Conservation (phyloP, 179 eudicot genomes). For the Dionaea muscipula region DNA sequence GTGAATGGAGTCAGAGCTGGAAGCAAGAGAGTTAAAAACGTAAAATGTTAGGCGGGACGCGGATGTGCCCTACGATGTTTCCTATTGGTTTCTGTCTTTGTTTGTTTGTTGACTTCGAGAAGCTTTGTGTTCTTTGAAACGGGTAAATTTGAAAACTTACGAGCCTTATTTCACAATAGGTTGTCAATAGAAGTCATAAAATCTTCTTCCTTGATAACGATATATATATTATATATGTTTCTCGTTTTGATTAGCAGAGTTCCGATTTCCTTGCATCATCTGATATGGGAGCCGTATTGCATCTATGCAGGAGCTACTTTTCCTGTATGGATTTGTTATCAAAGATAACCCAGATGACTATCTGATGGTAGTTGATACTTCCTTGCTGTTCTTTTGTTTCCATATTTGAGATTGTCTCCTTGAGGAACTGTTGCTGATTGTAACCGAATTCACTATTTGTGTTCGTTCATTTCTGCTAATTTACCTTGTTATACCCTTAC, state of each 20-base stretch:
- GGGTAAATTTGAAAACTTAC: too few species aligned
- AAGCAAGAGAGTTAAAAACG: too few species aligned
- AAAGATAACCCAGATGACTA: constrained; percentile 88
- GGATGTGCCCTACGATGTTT: too few species aligned
- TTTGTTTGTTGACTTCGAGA: too few species aligned
- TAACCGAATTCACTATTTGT: neutral
- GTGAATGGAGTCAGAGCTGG: too few species aligned
- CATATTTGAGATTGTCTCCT: constrained; percentile 3
- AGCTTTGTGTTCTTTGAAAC: too few species aligned
- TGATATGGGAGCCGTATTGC: neutral
- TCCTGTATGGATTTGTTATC: constrained; percentile 81
- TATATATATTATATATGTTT: neutral
- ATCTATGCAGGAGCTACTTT: constrained; percentile 69
- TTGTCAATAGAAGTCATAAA: too few species aligned
- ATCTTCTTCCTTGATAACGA: too few species aligned
- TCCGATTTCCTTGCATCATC: neutral
- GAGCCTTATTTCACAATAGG: too few species aligned
- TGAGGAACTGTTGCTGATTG: neutral
- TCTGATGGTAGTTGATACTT: constrained; percentile 55
- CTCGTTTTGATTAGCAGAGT: neutral
- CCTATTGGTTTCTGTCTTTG: too few species aligned
- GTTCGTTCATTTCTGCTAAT: neutral
- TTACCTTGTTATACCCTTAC: neutral
- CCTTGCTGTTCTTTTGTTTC: neutral
- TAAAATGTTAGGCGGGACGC: too few species aligned